Evolutionary conservation across 2,329 filamentous ascomycete species (phyloP).

Genomic region (Fonsecaea erecta): DNA sequence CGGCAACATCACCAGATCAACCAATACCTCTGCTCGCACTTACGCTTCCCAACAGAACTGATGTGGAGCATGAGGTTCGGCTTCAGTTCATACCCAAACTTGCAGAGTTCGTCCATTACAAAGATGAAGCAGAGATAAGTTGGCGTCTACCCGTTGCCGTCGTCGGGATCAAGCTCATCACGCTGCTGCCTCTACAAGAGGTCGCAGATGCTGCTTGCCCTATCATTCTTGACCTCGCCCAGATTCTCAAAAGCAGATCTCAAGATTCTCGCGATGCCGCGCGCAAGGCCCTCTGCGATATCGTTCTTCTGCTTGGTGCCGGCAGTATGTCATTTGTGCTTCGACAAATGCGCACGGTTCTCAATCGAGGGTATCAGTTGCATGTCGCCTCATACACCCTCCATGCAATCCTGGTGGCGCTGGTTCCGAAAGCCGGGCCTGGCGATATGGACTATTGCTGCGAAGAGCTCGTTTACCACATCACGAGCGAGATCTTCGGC

Average conservation of each 20-base stretch:
- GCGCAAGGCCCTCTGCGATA: constrained; percentile 82
- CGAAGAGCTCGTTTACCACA: constrained; percentile 73
- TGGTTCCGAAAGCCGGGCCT: constrained; percentile 72
- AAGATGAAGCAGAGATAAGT: constrained; percentile 93
- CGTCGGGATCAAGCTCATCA: constrained; percentile 84
- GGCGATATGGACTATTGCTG: constrained; percentile 92
- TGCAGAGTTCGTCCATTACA: constrained; percentile 85
- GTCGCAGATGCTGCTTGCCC: constrained; percentile 76
- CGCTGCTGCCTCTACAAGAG: constrained; percentile 73
- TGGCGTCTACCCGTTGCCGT: constrained; percentile 88
- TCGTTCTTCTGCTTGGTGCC: constrained; percentile 78
- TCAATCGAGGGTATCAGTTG: constrained; percentile 86
- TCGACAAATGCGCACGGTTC: constrained; percentile 81
- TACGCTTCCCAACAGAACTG: constrained; percentile 69
- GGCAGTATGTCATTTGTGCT: constrained; percentile 89
- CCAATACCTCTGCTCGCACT: constrained; percentile 56
- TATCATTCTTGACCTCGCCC: constrained; percentile 87
- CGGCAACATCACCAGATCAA: constrained; percentile 32
- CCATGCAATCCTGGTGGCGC: constrained; percentile 82
- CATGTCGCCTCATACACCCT: constrained; percentile 95
- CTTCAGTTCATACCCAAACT: constrained; percentile 78
- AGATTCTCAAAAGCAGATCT: constrained; percentile 86
- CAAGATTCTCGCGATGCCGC: constrained; percentile 91
- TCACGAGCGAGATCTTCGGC: constrained; percentile 98
- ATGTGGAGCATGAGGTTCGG: constrained; percentile 73